Evolutionary conservation across 768 basidiomycete genomes (phyloP).

Genomic region (Leccinum broughii): DNA sequence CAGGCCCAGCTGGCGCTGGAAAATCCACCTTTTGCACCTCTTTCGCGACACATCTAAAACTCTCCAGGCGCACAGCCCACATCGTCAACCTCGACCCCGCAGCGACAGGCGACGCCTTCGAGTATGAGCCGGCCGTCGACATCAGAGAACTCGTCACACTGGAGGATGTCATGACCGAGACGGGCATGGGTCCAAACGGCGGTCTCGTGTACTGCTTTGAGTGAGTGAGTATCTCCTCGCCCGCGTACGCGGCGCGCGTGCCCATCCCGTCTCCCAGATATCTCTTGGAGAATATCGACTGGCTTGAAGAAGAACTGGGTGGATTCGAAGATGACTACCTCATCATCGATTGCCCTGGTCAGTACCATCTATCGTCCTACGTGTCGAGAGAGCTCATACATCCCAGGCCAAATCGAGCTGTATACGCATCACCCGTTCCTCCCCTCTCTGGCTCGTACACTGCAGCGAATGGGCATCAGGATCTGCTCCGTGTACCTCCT

Average conservation of each 20-base stretch:
- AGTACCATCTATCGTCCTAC: conserved; percentile 14
- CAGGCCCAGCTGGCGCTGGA: conserved; percentile 97
- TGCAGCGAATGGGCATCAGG: conserved; percentile 76
- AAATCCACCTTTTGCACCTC: conserved; percentile 93
- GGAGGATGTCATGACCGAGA: conserved; percentile 94
- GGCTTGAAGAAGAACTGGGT: conserved; percentile 95
- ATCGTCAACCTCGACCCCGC: conserved; percentile 98
- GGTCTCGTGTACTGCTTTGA: conserved; percentile 98
- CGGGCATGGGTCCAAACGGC: conserved; percentile 95
- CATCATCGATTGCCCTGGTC: conserved; percentile 89
- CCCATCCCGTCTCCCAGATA: conserved; percentile 56
- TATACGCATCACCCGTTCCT: conserved; percentile 99
- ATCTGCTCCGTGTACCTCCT: conserved; percentile 91
- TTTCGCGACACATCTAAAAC: conserved; percentile 84
- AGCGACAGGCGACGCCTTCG: conserved; percentile 81
- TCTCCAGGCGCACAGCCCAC: conserved; percentile 81
- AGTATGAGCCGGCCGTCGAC: conserved; percentile 90
- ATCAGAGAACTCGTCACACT: conserved; percentile 91
- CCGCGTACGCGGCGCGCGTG: neutral
- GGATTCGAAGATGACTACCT: conserved; percentile 96
- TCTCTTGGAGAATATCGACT: conserved; percentile 95
- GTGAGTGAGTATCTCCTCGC: conserved; percentile 66
- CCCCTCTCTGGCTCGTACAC: conserved; percentile 79
- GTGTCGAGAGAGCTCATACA: conserved; percentile 7
- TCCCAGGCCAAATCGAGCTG: conserved; percentile 91